phyloP scores from a whole-genome alignment of 2,329 filamentous ascomycete genomes.

The Botryotinia globosa region DNA sequence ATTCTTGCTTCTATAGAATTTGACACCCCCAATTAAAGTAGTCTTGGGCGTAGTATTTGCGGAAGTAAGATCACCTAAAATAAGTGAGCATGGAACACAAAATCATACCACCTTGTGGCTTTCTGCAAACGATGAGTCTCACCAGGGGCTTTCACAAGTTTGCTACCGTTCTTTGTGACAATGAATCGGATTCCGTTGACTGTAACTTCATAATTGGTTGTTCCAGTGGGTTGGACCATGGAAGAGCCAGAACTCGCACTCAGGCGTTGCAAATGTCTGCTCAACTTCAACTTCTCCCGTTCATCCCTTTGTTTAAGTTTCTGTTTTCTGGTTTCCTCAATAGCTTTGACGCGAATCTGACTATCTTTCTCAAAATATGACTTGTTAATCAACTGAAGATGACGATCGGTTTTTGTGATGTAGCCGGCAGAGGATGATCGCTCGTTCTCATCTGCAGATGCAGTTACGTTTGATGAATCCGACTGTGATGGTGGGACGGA shows the following conservation, averaged over 20 bases:
- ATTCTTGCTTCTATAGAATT: slow-evolving; percentile 80
- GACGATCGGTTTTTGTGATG: slow-evolving; percentile 71
- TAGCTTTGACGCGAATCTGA: slow-evolving; percentile 65
- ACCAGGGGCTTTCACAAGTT: slow-evolving; percentile 74
- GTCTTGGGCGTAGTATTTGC: slow-evolving; percentile 71
- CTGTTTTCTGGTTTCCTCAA: slow-evolving; percentile 64
- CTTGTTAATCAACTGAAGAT: slow-evolving; percentile 80
- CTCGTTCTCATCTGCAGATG: slow-evolving; percentile 27
- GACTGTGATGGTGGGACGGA: slow-evolving; percentile 24
- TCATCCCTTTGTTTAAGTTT: slow-evolving; percentile 54
- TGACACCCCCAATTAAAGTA: slow-evolving; percentile 70
- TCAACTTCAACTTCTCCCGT: slow-evolving; percentile 58
- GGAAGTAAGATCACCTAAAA: slow-evolving; percentile 56
- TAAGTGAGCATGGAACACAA: slow-evolving; percentile 35
- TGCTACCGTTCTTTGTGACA: slow-evolving; percentile 75
- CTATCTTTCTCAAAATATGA: slow-evolving; percentile 73
- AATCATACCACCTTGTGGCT: slow-evolving; percentile 21
- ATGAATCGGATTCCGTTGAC: slow-evolving; percentile 72
- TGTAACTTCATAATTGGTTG: slow-evolving; percentile 57
- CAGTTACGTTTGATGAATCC: slow-evolving; percentile 18
- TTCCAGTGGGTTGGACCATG: slow-evolving; percentile 19
- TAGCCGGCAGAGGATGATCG: slow-evolving; percentile 47
- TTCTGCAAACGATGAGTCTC: slow-evolving; percentile 33
- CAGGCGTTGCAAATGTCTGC: slow-evolving; percentile 45
- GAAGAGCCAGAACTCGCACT: slow-evolving; percentile 31